These are phyloP conservation scores for Epichloe bromicola DNA, from an alignment of 2,329 filamentous ascomycete genomes.

Conservation along the genomic window DNA sequence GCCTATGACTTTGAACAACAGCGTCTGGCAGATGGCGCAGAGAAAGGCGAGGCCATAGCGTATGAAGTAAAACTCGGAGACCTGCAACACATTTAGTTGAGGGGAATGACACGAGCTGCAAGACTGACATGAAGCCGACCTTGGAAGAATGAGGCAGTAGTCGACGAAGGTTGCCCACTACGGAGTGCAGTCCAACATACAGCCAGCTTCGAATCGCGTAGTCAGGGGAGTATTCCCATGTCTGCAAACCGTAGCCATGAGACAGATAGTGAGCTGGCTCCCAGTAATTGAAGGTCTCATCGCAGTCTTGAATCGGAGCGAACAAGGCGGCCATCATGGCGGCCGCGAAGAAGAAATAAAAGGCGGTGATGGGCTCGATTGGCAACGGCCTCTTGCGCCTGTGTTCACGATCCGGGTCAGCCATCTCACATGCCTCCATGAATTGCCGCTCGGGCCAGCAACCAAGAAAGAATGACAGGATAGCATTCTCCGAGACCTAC, in stretches of 20 bases:
- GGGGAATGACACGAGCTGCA: too few relatives aligned
- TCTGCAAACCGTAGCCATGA: conserved; percentile 87
- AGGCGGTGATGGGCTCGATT: conserved; percentile 60
- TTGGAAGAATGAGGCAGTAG: conserved; percentile 50
- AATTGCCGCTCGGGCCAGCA: background rate
- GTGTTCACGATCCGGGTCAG: conserved; percentile 1
- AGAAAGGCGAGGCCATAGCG: conserved; percentile 60
- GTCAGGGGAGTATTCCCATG: conserved; percentile 98
- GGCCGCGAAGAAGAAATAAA: conserved; percentile 65
- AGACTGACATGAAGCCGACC: conserved; percentile 18
- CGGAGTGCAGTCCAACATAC: conserved; percentile 70
- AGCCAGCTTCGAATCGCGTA: conserved; percentile 94
- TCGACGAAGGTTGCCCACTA: conserved; percentile 53
- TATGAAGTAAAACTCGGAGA: conserved; percentile 76
- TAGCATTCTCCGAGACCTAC: conserved; percentile 18
- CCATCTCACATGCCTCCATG: background rate
- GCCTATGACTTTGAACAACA: conserved; percentile 67
- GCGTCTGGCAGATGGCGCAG: conserved; percentile 72
- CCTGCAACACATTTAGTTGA: conserved; percentile 18
- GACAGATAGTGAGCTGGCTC: conserved; percentile 90
- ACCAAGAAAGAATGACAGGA: background rate
- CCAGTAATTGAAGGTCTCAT: conserved; percentile 99
- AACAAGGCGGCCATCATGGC: conserved; percentile 66
- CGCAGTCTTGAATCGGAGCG: conserved; percentile 92
- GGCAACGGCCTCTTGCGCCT: conserved; percentile 43